Percentiles rank a stretch among this genome's conserved stretches.
Evolutionary conservation across 2,329 filamentous ascomycete genomes (phyloP).

Genomic region (Elsinoe fawcettii): DNA sequence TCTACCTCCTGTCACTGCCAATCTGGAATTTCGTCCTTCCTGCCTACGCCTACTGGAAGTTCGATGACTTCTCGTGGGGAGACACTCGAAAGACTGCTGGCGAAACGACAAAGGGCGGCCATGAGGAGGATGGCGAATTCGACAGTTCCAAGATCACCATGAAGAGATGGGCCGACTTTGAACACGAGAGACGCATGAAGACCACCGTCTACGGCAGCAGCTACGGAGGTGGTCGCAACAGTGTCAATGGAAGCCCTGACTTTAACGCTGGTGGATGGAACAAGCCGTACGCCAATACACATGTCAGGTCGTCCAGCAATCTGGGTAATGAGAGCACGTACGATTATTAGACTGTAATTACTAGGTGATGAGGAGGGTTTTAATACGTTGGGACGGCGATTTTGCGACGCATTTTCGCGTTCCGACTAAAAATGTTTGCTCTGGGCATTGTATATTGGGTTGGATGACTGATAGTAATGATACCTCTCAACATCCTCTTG

Average conservation of each 20-base stretch:
- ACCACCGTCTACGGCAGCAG: conserved; percentile 1
- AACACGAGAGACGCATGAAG: conserved; percentile 47
- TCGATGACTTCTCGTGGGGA: conserved; percentile 99
- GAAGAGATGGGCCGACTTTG: conserved; percentile 98
- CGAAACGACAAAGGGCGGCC: conserved; percentile 71
- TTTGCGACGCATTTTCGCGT: not conserved
- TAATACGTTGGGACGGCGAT: not conserved
- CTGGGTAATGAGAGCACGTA: conserved; percentile 10
- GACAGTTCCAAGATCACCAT: conserved; percentile 99
- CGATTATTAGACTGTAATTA: conserved; percentile 13
- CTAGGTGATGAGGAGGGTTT: not conserved
- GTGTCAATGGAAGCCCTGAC: conserved; percentile 6
- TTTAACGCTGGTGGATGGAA: conserved; percentile 6
- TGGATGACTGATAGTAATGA: conserved; percentile 12
- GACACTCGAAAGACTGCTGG: conserved; percentile 93
- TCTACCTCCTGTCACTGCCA: conserved; percentile 86
- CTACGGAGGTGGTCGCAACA: not conserved
- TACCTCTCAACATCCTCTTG: not conserved
- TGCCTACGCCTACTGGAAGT: conserved; percentile 96
- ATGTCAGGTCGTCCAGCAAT: conserved; percentile 2
- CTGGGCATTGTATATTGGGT: conserved; percentile 1
- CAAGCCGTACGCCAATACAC: conserved; percentile 5
- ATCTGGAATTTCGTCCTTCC: conserved; percentile 97
- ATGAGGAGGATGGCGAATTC: conserved; percentile 80
- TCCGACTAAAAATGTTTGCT: not conserved